Evolutionary conservation across 441 rosid genomes (phyloP).

Genomic region (Corymbia citriodora): DNA sequence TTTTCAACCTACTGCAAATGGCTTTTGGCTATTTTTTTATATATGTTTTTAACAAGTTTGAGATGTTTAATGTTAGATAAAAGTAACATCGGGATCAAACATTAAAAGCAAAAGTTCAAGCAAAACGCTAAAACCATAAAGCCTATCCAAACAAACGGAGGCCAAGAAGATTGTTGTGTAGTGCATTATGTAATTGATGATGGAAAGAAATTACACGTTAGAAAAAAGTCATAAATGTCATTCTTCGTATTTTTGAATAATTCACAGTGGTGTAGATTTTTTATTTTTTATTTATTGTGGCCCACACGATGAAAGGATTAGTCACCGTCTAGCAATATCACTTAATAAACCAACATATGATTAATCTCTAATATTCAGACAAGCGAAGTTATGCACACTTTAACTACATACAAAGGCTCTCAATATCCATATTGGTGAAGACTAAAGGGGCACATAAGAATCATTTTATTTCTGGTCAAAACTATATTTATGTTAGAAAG

Average conservation of each 20-base stretch:
- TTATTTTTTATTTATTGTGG: neutral
- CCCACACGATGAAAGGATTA: neutral
- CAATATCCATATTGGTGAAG: neutral
- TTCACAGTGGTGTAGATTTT: too few relatives aligned
- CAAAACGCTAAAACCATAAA: neutral
- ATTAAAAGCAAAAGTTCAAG: neutral
- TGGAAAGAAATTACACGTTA: neutral
- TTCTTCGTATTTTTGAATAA: neutral
- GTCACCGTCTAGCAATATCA: neutral
- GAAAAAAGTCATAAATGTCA: neutral
- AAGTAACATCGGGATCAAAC: neutral
- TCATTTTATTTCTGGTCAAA: too few relatives aligned
- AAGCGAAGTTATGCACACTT: neutral
- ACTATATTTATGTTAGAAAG: too few relatives aligned
- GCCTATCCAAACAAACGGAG: neutral
- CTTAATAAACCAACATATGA: neutral
- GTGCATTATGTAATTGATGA: neutral
- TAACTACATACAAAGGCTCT: neutral
- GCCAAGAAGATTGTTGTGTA: neutral
- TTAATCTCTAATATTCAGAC: neutral
- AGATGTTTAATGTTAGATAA: neutral
- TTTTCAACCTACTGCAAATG: neutral
- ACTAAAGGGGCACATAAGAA: too few relatives aligned
- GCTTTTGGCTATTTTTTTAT: neutral
- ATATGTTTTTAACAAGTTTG: neutral